Evolutionary conservation across 352 stramenopile genomes (phyloP).

Genomic region (Phytopythium aichiense): DNA sequence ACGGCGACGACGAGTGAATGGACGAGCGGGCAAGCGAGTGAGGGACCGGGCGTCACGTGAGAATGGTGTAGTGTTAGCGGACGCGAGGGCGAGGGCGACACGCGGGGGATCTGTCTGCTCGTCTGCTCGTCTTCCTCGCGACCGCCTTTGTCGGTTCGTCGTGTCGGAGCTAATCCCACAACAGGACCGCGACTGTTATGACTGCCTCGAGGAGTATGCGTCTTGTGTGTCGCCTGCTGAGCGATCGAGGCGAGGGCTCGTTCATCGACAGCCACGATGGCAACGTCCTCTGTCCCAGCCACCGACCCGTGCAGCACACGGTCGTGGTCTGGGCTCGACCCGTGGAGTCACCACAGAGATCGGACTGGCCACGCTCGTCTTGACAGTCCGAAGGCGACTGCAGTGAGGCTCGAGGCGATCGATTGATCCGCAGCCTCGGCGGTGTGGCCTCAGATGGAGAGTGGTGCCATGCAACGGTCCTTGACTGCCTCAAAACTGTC

Average conservation of each 20-base stretch:
- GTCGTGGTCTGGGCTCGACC: not conserved
- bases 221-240: not conserved
- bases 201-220: not conserved
- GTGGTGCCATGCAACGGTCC: not conserved
- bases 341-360: not conserved
- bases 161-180: not conserved
- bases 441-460: not conserved
- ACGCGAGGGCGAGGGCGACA: not conserved
- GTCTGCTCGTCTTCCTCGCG: not conserved
- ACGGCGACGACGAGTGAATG: not conserved
- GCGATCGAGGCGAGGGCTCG: not conserved
- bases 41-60: not conserved
- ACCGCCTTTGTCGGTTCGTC: not conserved
- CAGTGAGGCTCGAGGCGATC: not conserved
- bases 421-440: not conserved
- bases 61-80: not conserved
- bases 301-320: not conserved
- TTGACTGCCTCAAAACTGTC: not conserved
- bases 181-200: not conserved
- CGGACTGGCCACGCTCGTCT: not conserved
- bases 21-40: not conserved
- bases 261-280: not conserved
- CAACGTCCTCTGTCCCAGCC: not conserved
- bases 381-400: not conserved
- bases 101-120: not conserved